Percentiles rank a stretch among this genome's conserved stretches.
Conservation (phyloP, 805 yeast species). For the Limtongia smithiae region DNA sequence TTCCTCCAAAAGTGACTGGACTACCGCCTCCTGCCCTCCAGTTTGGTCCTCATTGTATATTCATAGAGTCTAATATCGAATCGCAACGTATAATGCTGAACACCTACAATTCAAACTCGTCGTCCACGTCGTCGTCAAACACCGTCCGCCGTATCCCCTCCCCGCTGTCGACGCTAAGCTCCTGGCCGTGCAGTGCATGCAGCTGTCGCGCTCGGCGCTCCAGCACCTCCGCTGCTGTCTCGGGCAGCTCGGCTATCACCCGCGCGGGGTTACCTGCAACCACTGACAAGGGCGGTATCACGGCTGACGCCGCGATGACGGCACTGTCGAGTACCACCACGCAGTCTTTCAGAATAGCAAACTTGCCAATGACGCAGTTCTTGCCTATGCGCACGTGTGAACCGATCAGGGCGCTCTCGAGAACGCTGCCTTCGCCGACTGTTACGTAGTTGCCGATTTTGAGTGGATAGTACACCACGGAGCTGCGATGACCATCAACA, state of each 20-base stretch:
- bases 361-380: constrained; percentile 36
- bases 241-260: constrained; percentile 34
- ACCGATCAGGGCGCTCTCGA: constrained; percentile 42
- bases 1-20: no score
- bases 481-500: constrained; percentile 1
- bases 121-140: constrained; percentile 14
- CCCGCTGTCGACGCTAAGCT: not conserved
- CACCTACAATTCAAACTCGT: constrained; percentile 5
- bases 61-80: not conserved
- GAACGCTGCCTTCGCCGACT: constrained; percentile 35
- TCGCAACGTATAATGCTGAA: no score
- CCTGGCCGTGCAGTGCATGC: constrained; percentile 26
- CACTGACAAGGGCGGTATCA: constrained; percentile 37
- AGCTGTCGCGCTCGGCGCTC: constrained; percentile 34
- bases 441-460: constrained; percentile 40
- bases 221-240: constrained; percentile 34
- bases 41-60: not conserved
- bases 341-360: constrained; percentile 41
- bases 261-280: constrained; percentile 34
- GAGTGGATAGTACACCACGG: constrained; percentile 35
- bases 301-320: constrained; percentile 37
- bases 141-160: constrained; percentile 4
- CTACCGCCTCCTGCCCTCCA: not conserved
- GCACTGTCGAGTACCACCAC: constrained; percentile 37
- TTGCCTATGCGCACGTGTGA: constrained; percentile 39